Evolutionary conservation across 1,139 yeast genomes (phyloP).

Genomic region (Diutina rugosa): DNA sequence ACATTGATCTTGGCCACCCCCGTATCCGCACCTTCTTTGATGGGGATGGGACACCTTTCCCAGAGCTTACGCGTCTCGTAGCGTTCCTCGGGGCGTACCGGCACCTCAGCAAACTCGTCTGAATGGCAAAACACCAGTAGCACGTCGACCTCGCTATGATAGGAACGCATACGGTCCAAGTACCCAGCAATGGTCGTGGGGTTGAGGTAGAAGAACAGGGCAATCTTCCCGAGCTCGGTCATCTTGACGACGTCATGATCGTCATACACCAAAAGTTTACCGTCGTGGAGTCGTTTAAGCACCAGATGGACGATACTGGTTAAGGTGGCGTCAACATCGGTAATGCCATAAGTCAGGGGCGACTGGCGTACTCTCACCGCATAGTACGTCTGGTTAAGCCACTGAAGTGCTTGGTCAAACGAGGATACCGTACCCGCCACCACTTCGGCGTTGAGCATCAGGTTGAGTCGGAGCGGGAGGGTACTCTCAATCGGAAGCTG

Average conservation of each 20-base stretch:
- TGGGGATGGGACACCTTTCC: constrained; percentile 77
- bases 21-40: constrained; percentile 59
- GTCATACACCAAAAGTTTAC: constrained; percentile 48
- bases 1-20: constrained; percentile 73
- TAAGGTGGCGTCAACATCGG: background rate
- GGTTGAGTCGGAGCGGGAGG: constrained; percentile 56
- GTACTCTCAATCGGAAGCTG: constrained; percentile 92
- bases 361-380: constrained; percentile 37
- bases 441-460: constrained; percentile 76
- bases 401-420: constrained; percentile 55
- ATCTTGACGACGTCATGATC: constrained; percentile 30
- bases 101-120: constrained; percentile 73
- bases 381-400: constrained; percentile 75
- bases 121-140: constrained; percentile 68
- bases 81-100: constrained; percentile 80
- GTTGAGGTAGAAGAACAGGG: constrained; percentile 78
- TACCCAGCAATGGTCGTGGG: constrained; percentile 59
- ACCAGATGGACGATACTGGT: background rate
- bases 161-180: constrained; percentile 47
- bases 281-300: background rate
- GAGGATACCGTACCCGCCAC: constrained; percentile 55
- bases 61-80: constrained; percentile 59
- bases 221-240: constrained; percentile 74
- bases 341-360: background rate
- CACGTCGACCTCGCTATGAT: constrained; percentile 59